A percentile compares a stretch with the other conserved stretches of the same genome.
Conservation (phyloP, 2,329 filamentous ascomycete genomes). For the Decorospora gaudefroyi region DNA sequence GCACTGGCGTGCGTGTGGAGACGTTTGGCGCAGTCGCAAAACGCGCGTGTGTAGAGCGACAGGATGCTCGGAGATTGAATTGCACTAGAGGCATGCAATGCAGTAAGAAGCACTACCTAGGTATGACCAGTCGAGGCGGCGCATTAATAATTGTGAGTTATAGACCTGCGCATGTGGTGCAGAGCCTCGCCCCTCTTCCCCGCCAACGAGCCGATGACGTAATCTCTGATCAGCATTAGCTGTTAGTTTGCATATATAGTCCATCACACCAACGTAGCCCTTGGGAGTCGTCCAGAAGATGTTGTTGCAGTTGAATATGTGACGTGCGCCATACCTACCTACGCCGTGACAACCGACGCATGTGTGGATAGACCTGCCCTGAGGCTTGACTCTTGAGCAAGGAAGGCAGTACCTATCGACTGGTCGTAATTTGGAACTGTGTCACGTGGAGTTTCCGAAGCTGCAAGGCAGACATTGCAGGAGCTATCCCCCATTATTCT, state of each 20-base stretch:
- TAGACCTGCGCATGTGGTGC: no score
- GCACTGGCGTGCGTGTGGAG: slow-evolving; percentile 26
- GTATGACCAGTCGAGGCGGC: no score
- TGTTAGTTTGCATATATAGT: slow-evolving; percentile 2
- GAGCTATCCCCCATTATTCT: no score
- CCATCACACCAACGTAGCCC: background rate
- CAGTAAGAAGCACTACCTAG: slow-evolving; percentile 4
- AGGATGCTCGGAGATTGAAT: slow-evolving; percentile 37
- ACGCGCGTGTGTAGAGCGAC: slow-evolving; percentile 21
- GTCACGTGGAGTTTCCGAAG: no score
- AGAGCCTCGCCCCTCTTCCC: slow-evolving; percentile 17
- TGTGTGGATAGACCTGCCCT: no score
- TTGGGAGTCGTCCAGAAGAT: background rate
- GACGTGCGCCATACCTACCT: background rate
- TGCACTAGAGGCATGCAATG: slow-evolving; percentile 38
- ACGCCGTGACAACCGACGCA: no score
- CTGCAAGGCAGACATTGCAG: no score
- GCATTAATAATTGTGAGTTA: no score
- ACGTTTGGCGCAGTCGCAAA: slow-evolving; percentile 10
- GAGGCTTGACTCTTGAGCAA: no score
- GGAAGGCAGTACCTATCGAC: no score
- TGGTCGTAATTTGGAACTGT: no score
- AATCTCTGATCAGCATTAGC: slow-evolving; percentile 17
- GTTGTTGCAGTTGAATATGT: background rate
- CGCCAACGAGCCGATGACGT: slow-evolving; percentile 23